phyloP scores from a whole-genome alignment of 1,139 yeast genomes.

The Sugiyamaella xylanicola region DNA sequence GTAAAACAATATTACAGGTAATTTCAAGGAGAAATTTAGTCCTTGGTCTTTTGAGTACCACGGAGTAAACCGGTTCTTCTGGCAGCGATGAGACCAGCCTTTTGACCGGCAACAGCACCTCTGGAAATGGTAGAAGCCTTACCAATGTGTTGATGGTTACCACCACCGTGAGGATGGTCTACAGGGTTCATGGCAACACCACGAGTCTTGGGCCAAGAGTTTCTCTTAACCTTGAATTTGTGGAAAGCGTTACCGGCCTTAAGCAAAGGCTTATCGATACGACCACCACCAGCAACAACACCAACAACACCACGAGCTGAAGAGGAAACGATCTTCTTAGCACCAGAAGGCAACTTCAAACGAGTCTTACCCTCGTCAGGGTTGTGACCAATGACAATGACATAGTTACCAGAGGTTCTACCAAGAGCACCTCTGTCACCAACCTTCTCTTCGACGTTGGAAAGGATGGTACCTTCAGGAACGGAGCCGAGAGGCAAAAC shows the following conservation, averaged over 20 bases:
- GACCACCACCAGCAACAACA: constrained; percentile 99
- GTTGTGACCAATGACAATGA: constrained; percentile 98
- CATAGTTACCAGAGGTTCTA: constrained; percentile 99
- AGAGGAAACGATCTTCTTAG: constrained; percentile 93
- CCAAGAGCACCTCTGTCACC: constrained; percentile 99
- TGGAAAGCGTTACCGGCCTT: constrained; percentile 99
- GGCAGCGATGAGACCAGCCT: constrained; percentile 99
- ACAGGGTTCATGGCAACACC: constrained; percentile 99
- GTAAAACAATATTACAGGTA: constrained; percentile 15
- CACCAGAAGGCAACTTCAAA: constrained; percentile 98
- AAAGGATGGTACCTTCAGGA: constrained; percentile 99
- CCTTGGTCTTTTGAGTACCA: constrained; percentile 99
- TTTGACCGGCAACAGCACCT: constrained; percentile 99
- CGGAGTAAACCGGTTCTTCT: constrained; percentile 99
- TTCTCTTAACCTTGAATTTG: constrained; percentile 98
- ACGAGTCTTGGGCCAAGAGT: constrained; percentile 99
- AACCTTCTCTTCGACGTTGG: constrained; percentile 98
- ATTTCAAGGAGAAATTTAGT: constrained; percentile 43
- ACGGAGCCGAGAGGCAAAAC: constrained; percentile 94
- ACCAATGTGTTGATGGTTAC: constrained; percentile 99
- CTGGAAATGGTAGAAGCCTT: constrained; percentile 99
- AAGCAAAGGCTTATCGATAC: constrained; percentile 98
- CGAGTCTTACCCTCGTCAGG: constrained; percentile 98
- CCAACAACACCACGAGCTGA: constrained; percentile 99
- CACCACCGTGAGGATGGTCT: constrained; percentile 99